phyloP scores from a whole-genome alignment of 2,329 filamentous ascomycete species.

The Ophiostoma pallidulum region DNA sequence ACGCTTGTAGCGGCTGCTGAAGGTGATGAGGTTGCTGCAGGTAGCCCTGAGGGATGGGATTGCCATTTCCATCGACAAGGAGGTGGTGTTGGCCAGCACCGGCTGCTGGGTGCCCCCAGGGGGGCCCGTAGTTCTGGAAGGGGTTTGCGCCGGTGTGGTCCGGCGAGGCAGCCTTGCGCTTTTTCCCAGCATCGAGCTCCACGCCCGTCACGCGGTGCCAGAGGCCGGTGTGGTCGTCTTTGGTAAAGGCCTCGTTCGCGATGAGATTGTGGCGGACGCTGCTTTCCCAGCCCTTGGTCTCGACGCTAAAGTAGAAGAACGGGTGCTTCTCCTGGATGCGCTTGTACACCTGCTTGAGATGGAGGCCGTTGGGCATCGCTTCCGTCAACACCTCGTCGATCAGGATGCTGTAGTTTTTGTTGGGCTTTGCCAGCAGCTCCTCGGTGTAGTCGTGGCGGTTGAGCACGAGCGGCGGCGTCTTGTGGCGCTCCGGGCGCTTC shows the following conservation, averaged over 20 bases:
- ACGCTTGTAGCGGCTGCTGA: constrained; percentile 12
- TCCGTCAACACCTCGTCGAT: constrained; percentile 51
- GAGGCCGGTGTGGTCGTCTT: constrained; percentile 45
- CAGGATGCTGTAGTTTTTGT: constrained; percentile 52
- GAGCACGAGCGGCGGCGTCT: constrained; percentile 51
- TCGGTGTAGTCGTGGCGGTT: constrained; percentile 46
- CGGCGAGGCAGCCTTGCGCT: constrained; percentile 46
- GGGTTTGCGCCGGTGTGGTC: constrained; percentile 33
- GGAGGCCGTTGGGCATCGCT: constrained; percentile 44
- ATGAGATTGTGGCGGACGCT: constrained; percentile 56
- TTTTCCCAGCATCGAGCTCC: constrained; percentile 51
- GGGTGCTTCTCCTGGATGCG: constrained; percentile 49
- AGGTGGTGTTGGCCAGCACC: neutral
- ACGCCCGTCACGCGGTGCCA: constrained; percentile 51
- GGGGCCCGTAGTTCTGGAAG: constrained; percentile 5
- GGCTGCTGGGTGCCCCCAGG: neutral
- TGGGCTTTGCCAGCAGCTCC: constrained; percentile 51
- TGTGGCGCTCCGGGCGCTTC: constrained; percentile 54
- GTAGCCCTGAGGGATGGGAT: too few species aligned
- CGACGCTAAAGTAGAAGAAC: constrained; percentile 50
- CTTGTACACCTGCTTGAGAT: constrained; percentile 55
- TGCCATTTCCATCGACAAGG: too few species aligned
- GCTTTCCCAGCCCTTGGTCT: constrained; percentile 57
- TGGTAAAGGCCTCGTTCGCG: constrained; percentile 51
- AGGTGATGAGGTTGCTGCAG: too few species aligned